Evolutionary conservation across 176 grass and related monocot genomes (phyloP), one percentile per base, ranked within the genome.

Genomic region (Chrysopogon serrulatus): DNA sequence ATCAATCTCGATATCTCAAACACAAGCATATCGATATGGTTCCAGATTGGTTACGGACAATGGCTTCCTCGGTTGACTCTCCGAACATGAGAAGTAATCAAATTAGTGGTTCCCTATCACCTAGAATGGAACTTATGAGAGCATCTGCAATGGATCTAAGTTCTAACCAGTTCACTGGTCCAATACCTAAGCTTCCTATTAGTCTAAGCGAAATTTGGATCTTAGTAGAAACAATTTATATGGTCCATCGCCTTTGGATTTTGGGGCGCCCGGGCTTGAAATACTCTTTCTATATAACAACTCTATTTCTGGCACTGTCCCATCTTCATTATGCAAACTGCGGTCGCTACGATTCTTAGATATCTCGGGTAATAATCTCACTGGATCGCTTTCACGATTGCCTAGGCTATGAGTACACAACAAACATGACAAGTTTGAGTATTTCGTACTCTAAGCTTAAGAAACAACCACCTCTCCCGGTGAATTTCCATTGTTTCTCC

Each of bases 41-140:
- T 0, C 86, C 83, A 0, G 57, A 77, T 30, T 92, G 82, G 86
- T 88, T 92, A 6, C 83, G 86, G 90, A 72, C 30, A 42, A 17
- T 1, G 0, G 17, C 27, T 63, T 82, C 78, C 7, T 40, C 67
- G 0, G 59, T 75, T 4, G 0, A 0, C 0, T 1, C 0, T 44
- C 5, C 87, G 14, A 74, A 87, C 27, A 47, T 91, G 28, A 21
- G 65, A 13, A 21, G 79, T 2, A 91, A 94, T 61, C 5, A 45
- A 6, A 73, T 91, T 27, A 48, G n/a, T 2, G 89, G 86, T 0
- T 19, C 2, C 0, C 12, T 91, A 1, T 80, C 83, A 5, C 26
- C n/a, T 23, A 47, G 24, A 6, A 42, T 94, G 28, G 67, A 86
- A 43, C 68, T 84, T 23, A 31, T 51, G 68, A 8, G 4, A 32